Evolutionary conservation across 352 stramenopile species (phyloP).

Genomic region (Phytopythium vexans): DNA sequence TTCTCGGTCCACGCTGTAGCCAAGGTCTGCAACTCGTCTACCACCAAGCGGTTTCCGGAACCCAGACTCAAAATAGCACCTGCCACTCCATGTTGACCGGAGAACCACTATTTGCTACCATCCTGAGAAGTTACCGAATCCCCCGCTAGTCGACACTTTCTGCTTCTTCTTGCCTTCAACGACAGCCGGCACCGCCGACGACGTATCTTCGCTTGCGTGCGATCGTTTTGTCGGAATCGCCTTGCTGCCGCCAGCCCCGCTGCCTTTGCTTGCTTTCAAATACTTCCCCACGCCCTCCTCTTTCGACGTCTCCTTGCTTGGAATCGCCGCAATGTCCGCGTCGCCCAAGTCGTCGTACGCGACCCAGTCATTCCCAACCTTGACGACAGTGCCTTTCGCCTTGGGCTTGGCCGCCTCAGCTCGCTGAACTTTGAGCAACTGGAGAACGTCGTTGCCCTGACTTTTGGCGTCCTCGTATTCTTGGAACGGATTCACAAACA

Average conservation of each 20-base stretch:
- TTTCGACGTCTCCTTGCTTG: slow-evolving; percentile 33
- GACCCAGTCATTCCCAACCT: slow-evolving; percentile 76
- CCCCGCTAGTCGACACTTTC: slow-evolving; percentile 29
- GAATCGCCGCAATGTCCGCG: slow-evolving; percentile 44
- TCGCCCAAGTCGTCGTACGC: slow-evolving; percentile 73
- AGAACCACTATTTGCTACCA: slow-evolving; percentile 40
- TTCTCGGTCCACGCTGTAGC: neutral
- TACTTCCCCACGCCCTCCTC: slow-evolving; percentile 73
- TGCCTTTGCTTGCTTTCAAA: slow-evolving; percentile 21
- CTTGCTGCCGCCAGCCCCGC: slow-evolving; percentile 9
- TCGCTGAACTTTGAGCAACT: slow-evolving; percentile 47
- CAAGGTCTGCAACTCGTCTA: neutral
- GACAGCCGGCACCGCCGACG: slow-evolving; percentile 24
- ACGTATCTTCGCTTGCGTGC: slow-evolving; percentile 8
- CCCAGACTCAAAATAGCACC: neutral
- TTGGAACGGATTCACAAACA: slow-evolving; percentile 90
- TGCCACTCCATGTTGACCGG: neutral
- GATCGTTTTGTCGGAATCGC: slow-evolving; percentile 20
- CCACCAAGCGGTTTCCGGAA: too few relatives aligned
- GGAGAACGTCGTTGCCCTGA: slow-evolving; percentile 54
- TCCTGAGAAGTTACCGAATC: slow-evolving; percentile 77
- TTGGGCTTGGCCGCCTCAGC: slow-evolving; percentile 40
- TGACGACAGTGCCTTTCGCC: slow-evolving; percentile 72
- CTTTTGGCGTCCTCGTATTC: slow-evolving; percentile 71
- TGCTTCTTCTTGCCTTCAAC: slow-evolving; percentile 81